Evolutionary conservation across 129 eudicot genomes (phyloP), one percentile per base, ranked within the genome.

Genomic region (Helianthus tuberosus): DNA sequence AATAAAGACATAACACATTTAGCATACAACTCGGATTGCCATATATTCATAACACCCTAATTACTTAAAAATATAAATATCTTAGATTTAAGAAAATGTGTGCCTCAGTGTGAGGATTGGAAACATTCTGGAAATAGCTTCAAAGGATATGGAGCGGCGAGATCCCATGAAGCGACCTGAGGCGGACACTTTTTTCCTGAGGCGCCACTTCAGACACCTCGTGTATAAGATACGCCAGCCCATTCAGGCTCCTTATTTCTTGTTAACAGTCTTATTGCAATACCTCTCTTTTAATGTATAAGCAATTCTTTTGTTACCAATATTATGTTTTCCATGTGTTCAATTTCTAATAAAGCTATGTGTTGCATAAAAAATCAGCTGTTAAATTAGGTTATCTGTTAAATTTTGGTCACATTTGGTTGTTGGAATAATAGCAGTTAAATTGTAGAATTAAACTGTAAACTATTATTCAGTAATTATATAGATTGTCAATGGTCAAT

Each of bases 1-100:
- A 38, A 43, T 51, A 64, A 27, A 75, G 72, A 55, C 65, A 12
- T 75, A 41, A 39, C 12, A 62, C 46, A 66, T 15, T 2, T 44
- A 74, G 49, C 25, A 25, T 38, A 66, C 49, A 49, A 35, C 50
- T 29, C 11, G 62, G 51, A 73, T 32, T 27, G 10, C 36, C 32
- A 50, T 14, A 49, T 44, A 73, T 32, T 47, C 50, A 17, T 6
- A 54, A 51, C 11, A 65, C 29, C 53, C 12, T 75, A 52, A 51
- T 52, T 13, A 52, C 67, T n/a, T 35, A 32, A 16, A 10, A 27
- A 10, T 35, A 23, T 35, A 35, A 15, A 15, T 10, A 52, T 69
- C 60, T 39, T 62, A 32, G 17, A 0, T 32, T 27, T 27, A 27
- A 13, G 23, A 20, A 20, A 20, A 20, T 20, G 43, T 5, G 5